phyloP scores from a whole-genome alignment of 192 early-diverging fungal genomes.

The Funneliformis mosseae region DNA sequence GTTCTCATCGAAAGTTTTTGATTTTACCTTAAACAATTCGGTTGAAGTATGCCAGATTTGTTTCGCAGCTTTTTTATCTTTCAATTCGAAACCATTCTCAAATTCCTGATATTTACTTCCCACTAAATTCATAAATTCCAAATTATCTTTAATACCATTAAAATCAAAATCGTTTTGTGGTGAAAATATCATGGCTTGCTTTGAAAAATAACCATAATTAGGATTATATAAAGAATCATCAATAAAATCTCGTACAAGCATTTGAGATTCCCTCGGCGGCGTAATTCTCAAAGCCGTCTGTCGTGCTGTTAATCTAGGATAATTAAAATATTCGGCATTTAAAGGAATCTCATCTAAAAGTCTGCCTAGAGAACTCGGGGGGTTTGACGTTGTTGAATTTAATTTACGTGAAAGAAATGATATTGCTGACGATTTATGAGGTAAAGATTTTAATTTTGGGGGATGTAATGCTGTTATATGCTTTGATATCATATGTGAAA shows the following conservation, averaged over 20 bases:
- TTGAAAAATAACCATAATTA: constrained; percentile 96
- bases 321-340: constrained; percentile 39
- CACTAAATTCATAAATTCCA: constrained; percentile 74
- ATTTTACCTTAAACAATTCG: constrained; percentile 86
- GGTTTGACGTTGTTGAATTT: not conserved
- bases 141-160: constrained; percentile 63
- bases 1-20: not conserved
- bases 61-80: constrained; percentile 57
- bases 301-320: constrained; percentile 55
- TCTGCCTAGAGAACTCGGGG: not conserved
- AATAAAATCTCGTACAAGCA: constrained; percentile 90
- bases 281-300: constrained; percentile 40
- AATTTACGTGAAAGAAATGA: not conserved
- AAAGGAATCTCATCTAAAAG: constrained; percentile 8
- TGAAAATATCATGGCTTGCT: constrained; percentile 85
- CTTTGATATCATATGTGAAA: not conserved
- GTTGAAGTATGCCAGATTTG: constrained; percentile 99
- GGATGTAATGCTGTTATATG: not conserved
- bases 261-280: constrained; percentile 61
- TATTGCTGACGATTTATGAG: too few relatives aligned
- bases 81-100: constrained; percentile 74
- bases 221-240: constrained; percentile 96
- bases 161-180: constrained; percentile 66
- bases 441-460: not conserved
- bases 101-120: constrained; percentile 78